Evolutionary conservation across 768 basidiomycete genomes (phyloP).

Genomic region (Tylopilus plumbeoviolaceoides): DNA sequence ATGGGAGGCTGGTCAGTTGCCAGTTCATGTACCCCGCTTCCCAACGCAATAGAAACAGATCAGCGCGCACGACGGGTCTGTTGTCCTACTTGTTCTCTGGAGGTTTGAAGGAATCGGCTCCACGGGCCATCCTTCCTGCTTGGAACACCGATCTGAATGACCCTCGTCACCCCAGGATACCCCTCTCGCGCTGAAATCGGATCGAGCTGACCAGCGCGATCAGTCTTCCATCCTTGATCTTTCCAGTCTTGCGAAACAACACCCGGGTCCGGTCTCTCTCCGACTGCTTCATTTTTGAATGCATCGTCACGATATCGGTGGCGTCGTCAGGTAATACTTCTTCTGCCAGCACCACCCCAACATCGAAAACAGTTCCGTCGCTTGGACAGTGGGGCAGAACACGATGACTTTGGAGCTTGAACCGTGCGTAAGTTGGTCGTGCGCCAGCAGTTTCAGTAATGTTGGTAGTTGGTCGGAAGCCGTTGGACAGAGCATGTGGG

Average conservation of each 20-base stretch:
- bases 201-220: slow-evolving; percentile 75
- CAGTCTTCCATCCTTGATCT: slow-evolving; percentile 33
- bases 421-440: slow-evolving; percentile 78
- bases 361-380: slow-evolving; percentile 71
- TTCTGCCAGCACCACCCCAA: slow-evolving; percentile 45
- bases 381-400: slow-evolving; percentile 82
- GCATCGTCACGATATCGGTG: slow-evolving; percentile 73
- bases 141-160: slow-evolving; percentile 89
- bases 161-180: slow-evolving; percentile 84
- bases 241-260: slow-evolving; percentile 10
- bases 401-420: slow-evolving; percentile 70
- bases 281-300: slow-evolving; percentile 55
- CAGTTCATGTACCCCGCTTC: slow-evolving; percentile 66
- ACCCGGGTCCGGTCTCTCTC: slow-evolving; percentile 26
- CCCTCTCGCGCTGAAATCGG: slow-evolving; percentile 87
- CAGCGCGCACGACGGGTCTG: slow-evolving; percentile 46
- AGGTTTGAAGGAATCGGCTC: slow-evolving; percentile 42
- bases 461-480: slow-evolving; percentile 74
- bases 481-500: slow-evolving; percentile 66
- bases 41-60: slow-evolving; percentile 77
- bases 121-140: slow-evolving; percentile 76
- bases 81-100: not conserved
- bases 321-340: slow-evolving; percentile 47
- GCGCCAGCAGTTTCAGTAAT: slow-evolving; percentile 71
- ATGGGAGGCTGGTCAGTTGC: slow-evolving; percentile 64